Percentiles rank a stretch among this genome's conserved stretches.
Evolutionary conservation across 441 rosid genomes (phyloP).

Genomic region (Melastoma candidum): DNA sequence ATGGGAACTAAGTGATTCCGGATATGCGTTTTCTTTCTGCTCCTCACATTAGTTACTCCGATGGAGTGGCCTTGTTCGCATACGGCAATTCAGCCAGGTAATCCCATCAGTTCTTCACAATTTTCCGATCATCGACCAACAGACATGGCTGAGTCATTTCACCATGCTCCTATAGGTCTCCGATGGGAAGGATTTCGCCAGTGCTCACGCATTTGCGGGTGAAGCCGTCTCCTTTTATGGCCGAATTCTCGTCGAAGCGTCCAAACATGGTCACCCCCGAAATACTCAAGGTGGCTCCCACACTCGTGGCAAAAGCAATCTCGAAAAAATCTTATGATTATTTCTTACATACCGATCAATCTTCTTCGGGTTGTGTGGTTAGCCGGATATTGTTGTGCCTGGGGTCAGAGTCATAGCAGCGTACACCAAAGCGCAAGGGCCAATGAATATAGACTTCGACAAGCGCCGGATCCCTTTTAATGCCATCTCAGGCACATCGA

Average conservation of each 20-base stretch:
- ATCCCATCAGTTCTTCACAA: neutral
- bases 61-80: neutral
- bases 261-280: conserved; percentile 13
- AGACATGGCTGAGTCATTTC: too few relatives aligned
- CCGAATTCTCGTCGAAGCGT: conserved; percentile 13
- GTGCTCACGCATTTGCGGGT: neutral
- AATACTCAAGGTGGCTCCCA: conserved; percentile 9
- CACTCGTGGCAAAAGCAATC: too few relatives aligned
- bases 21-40: neutral
- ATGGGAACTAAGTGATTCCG: neutral
- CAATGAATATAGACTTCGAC: too few relatives aligned
- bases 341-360: too few relatives aligned
- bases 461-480: too few relatives aligned
- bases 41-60: neutral
- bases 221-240: conserved; percentile 14
- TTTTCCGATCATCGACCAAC: too few relatives aligned
- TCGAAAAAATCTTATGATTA: too few relatives aligned
- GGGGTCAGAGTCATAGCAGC: conserved; percentile 15
- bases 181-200: too few relatives aligned
- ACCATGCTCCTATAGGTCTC: too few relatives aligned
- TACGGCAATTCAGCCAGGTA: conserved; percentile 2
- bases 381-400: conserved; percentile 16
- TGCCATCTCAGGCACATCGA: too few relatives aligned
- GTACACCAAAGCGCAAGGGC: conserved; percentile 1
- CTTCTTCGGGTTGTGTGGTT: neutral